Percentiles rank a stretch among this genome's conserved stretches.
Evolutionary conservation across 2,329 filamentous ascomycete genomes (phyloP).

Genomic region (Pseudogymnoascus sp.): DNA sequence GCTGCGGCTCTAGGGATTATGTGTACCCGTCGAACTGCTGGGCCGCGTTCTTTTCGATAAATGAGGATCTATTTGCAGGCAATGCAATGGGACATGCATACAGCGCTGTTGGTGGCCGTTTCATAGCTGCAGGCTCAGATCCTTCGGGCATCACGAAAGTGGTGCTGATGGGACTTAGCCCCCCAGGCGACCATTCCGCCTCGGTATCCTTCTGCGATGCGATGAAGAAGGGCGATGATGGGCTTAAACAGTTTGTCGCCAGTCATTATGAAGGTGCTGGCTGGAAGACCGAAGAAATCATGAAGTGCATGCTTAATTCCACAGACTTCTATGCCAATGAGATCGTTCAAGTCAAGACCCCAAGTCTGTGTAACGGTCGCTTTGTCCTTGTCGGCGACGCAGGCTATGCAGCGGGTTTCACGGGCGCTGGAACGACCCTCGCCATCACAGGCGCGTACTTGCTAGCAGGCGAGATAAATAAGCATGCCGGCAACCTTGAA

Average conservation of each 20-base stretch:
- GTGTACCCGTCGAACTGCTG: slow-evolving; percentile 33
- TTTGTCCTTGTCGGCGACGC: slow-evolving; percentile 25
- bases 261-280: slow-evolving; percentile 32
- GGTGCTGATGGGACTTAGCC: slow-evolving; percentile 31
- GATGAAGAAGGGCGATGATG: slow-evolving; percentile 28
- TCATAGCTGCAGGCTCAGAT: slow-evolving; percentile 31
- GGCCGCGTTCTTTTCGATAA: slow-evolving; percentile 37
- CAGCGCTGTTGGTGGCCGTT: slow-evolving; percentile 34
- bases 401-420: slow-evolving; percentile 35
- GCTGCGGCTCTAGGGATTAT: slow-evolving; percentile 33
- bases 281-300: slow-evolving; percentile 35
- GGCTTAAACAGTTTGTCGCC: slow-evolving; percentile 28
- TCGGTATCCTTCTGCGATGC: slow-evolving; percentile 35
- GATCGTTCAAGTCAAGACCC: slow-evolving; percentile 34
- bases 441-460: slow-evolving; percentile 39
- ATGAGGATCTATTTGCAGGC: slow-evolving; percentile 33
- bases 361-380: slow-evolving; percentile 26
- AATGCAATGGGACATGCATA: slow-evolving; percentile 32
- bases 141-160: slow-evolving; percentile 28
- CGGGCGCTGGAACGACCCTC: slow-evolving; percentile 36
- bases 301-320: slow-evolving; percentile 31
- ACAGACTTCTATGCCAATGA: slow-evolving; percentile 36
- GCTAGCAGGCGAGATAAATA: slow-evolving; percentile 38
- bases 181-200: slow-evolving; percentile 23
- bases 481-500: slow-evolving; percentile 25